phyloP scores from a whole-genome alignment of 2,329 filamentous ascomycete species.

The Knufia petricola region DNA sequence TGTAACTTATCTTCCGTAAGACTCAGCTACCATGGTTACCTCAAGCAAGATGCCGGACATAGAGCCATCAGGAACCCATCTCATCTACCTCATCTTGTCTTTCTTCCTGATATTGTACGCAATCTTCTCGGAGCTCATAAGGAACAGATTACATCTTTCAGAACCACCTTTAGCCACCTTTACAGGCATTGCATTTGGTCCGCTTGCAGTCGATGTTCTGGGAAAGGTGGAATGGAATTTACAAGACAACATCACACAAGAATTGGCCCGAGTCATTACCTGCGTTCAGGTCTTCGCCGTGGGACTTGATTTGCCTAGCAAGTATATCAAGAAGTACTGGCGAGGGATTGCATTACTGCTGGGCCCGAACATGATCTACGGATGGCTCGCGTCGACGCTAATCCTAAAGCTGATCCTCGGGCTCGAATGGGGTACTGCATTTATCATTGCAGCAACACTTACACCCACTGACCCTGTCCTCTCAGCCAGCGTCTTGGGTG shows the following conservation, averaged over 20 bases:
- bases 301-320: constrained; percentile 79
- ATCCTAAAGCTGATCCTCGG: constrained; percentile 41
- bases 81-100: constrained; percentile 50
- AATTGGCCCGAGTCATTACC: constrained; percentile 80
- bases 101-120: constrained; percentile 51
- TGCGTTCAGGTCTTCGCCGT: constrained; percentile 90
- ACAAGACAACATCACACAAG: constrained; percentile 74
- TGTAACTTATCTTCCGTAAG: no score
- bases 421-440: constrained; percentile 36
- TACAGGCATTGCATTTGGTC: constrained; percentile 81
- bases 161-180: constrained; percentile 60
- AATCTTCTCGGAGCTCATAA: constrained; percentile 50
- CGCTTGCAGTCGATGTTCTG: constrained; percentile 72
- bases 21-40: no score
- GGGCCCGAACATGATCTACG: constrained; percentile 43
- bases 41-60: constrained; percentile 38
- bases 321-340: constrained; percentile 47
- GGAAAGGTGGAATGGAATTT: constrained; percentile 68
- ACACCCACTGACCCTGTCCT: constrained; percentile 50
- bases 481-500: constrained; percentile 44
- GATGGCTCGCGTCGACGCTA: constrained; percentile 51
- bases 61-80: constrained; percentile 45
- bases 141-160: constrained; percentile 50
- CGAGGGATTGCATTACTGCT: constrained; percentile 41
- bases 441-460: constrained; percentile 46